Evolutionary conservation across 2,329 filamentous ascomycete genomes (phyloP).

Genomic region (Byssochlamys sp.): DNA sequence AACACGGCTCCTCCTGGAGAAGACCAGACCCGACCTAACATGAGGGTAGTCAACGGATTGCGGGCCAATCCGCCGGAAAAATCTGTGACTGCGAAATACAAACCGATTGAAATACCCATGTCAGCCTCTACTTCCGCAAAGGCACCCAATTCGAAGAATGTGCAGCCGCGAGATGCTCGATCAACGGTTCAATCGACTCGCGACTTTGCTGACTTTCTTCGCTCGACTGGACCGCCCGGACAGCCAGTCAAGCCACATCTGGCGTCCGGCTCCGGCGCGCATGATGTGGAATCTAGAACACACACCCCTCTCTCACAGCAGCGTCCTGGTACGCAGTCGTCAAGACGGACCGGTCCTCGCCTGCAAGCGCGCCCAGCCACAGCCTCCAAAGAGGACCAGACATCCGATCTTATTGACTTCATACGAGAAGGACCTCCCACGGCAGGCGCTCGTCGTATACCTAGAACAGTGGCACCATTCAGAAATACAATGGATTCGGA

Average conservation of each 20-base stretch:
- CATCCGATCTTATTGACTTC: constrained; percentile 86
- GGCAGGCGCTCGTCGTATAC: constrained; percentile 59
- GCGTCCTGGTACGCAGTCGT: constrained; percentile 2
- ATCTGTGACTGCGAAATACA: constrained; percentile 12
- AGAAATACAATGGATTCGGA: constrained; percentile 78
- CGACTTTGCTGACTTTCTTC: constrained; percentile 84
- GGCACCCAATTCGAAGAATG: constrained; percentile 14
- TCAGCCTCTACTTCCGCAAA: constrained; percentile 1
- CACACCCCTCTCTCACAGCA: constrained; percentile 6
- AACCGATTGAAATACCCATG: constrained; percentile 9
- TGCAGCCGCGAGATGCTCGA: constrained; percentile 61
- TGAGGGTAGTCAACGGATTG: constrained; percentile 6
- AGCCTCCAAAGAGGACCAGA: constrained; percentile 54
- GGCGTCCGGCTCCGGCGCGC: constrained; percentile 1
- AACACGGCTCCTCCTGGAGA: constrained; percentile 25
- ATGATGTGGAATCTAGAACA: constrained; percentile 3
- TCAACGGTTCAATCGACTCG: constrained; percentile 60
- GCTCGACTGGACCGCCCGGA: constrained; percentile 62
- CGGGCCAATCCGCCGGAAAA: constrained; percentile 12
- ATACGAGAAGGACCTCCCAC: constrained; percentile 75
- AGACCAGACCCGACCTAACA: constrained; percentile 11
- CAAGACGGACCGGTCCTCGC: constrained; percentile 31
- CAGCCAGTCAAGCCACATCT: background rate
- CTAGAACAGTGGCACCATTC: constrained; percentile 75
- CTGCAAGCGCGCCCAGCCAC: constrained; percentile 64